Base-by-base conservation (phyloP, 2,329 filamentous ascomycete genomes). In the Aureobasidium sp. region DNA sequence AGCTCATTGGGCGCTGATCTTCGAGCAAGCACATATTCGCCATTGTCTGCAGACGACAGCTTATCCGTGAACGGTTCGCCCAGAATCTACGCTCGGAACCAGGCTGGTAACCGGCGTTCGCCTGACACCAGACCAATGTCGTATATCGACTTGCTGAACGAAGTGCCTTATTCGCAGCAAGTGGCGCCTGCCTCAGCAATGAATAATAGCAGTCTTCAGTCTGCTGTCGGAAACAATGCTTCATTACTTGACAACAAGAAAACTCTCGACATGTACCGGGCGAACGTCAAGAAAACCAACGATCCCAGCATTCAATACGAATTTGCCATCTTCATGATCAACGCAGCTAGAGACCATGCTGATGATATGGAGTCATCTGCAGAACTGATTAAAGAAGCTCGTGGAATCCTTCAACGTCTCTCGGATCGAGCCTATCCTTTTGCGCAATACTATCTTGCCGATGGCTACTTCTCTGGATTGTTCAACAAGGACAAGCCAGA, bases 401-500 rank as follows among this genome's bases (percentile, higher is more conserved):
- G 91, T 71, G 86, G 87, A 64, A 97, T 97, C 69, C 78, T 99
- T 48, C 90, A 95, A 75, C 88, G 87, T 65, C 81, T 97, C 57
- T 83, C 92, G 21, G 93, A 92, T 75, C 87, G 86, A 62, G 91
- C 91, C 49, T 97, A 97, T 73, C 94, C 94, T 1, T 97, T 97
- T 74, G 94, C 94, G 3, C 94, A 99, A 74, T 99, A 99, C 77
- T 97, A 97, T 73, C 85, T 99, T 13, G 94, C 86, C 25, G 94
- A 99, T 72, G 94, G 94, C 1, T 96, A 90, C 72, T 90, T 91
- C 2, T 97, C 93, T 7, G 94, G 94, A 0, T 80, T 99, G 29
- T 97, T 99, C 76, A 96, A 86, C 77, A 97, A 97, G 74, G 91
- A 91, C 63, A 95, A 93, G 71, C 86, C 91, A 69, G 94, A 99